phyloP scores from a whole-genome alignment of 2,329 filamentous ascomycete genomes.

The Aspergillus novoparasiticus region DNA sequence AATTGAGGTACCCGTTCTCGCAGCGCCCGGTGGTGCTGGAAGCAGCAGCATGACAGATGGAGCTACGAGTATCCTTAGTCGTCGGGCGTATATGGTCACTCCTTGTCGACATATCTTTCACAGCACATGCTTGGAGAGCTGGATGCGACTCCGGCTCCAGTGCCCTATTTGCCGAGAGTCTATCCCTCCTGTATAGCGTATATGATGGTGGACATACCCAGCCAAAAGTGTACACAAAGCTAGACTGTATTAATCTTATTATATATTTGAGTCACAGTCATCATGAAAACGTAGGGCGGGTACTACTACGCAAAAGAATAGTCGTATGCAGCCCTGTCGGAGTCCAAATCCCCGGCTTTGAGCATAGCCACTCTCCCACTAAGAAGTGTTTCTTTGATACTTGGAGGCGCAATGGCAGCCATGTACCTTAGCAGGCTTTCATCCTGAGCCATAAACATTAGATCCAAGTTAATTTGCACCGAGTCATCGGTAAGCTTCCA shows the following conservation, averaged over 20 bases:
- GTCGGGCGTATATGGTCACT: conserved; percentile 93
- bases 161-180: conserved; percentile 95
- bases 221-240: background rate
- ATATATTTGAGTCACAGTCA: background rate
- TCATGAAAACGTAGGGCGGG: background rate
- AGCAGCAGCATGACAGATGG: conserved; percentile 45
- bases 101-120: conserved; percentile 97
- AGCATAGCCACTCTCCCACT: background rate
- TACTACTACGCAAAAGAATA: background rate
- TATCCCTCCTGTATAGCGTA: conserved; percentile 72
- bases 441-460: background rate
- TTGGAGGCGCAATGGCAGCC: background rate
- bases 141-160: conserved; percentile 91
- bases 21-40: conserved; percentile 53
- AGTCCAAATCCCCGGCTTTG: too few species aligned
- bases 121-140: conserved; percentile 85
- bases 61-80: conserved; percentile 68
- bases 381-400: background rate
- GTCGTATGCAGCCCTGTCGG: background rate
- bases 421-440: background rate
- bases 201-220: conserved; percentile 3
- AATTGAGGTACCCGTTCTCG: conserved; percentile 82
- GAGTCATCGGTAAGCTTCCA: background rate
- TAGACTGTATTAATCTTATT: background rate
- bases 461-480: background rate